phyloP scores from a whole-genome alignment of 805 yeast genomes.

The Starmerella geochares region DNA sequence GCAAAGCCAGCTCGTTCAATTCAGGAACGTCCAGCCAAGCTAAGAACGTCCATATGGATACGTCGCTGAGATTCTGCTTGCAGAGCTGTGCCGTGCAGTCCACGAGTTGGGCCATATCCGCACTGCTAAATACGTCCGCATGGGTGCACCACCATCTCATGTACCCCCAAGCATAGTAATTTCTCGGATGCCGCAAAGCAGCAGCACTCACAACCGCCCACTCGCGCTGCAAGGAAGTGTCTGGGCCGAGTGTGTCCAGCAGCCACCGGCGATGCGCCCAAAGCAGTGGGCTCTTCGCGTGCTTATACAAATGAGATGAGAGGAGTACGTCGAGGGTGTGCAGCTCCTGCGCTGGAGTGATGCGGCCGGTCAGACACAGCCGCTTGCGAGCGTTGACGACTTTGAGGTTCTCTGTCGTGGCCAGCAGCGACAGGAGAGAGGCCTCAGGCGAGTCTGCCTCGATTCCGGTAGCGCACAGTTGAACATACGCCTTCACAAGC shows the following conservation, averaged over 20 bases:
- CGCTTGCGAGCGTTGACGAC: slow-evolving; percentile 28
- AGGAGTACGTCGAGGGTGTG: slow-evolving; percentile 26
- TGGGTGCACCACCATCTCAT: slow-evolving; percentile 11
- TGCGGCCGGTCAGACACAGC: slow-evolving; percentile 13
- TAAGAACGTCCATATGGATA: slow-evolving; percentile 31
- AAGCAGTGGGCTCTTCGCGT: slow-evolving; percentile 34
- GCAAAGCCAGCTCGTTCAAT: slow-evolving; percentile 10
- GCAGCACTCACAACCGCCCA: slow-evolving; percentile 31
- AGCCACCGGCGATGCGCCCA: slow-evolving; percentile 35
- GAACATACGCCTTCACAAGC: slow-evolving; percentile 19
- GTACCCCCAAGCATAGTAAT: slow-evolving; percentile 42
- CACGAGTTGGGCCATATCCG: slow-evolving; percentile 15
- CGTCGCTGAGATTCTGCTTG: slow-evolving; percentile 27
- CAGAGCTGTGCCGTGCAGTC: slow-evolving; percentile 17
- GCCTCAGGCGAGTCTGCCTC: slow-evolving; percentile 7
- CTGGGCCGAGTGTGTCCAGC: slow-evolving; percentile 1
- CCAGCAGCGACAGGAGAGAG: slow-evolving; percentile 26
- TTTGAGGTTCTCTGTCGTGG: slow-evolving; percentile 28
- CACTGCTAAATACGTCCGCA: not conserved
- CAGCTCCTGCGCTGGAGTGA: slow-evolving; percentile 23
- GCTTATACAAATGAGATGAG: slow-evolving; percentile 31
- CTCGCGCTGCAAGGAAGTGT: slow-evolving; percentile 23
- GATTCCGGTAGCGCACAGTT: slow-evolving; percentile 6
- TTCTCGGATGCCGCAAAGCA: slow-evolving; percentile 36
- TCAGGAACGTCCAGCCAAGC: slow-evolving; percentile 12